Conservation (phyloP, 2,329 filamentous ascomycete genomes). For the Colletotrichum tropicicola region DNA sequence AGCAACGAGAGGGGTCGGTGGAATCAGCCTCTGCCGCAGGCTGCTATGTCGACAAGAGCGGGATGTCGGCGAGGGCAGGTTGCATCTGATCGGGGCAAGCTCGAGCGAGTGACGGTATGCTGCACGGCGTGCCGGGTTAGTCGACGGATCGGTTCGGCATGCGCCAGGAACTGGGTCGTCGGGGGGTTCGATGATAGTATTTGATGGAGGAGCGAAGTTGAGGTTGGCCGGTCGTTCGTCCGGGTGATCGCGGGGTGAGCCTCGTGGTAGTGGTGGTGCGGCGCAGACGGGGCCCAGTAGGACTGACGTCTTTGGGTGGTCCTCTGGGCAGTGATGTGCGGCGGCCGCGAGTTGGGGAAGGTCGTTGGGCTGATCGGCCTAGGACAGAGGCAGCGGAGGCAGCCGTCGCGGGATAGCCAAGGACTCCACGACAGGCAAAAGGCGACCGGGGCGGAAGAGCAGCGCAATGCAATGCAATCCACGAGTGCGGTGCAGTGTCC, state of each 20-base stretch:
- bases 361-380: constrained; percentile 12
- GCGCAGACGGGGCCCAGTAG: constrained; percentile 16
- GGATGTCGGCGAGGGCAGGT: not conserved
- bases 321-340: constrained; percentile 18
- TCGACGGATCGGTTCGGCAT: not conserved
- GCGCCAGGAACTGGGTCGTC: not conserved
- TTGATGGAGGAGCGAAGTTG: constrained; percentile 3
- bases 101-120: constrained; percentile 3
- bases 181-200: not conserved
- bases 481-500: not conserved
- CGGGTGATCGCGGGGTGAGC: constrained; percentile 21
- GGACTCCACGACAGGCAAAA: not conserved
- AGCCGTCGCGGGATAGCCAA: constrained; percentile 5
- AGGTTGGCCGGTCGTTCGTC: constrained; percentile 14
- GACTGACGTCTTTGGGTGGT: constrained; percentile 23
- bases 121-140: not conserved
- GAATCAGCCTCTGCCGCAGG: constrained; percentile 8
- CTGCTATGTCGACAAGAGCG: constrained; percentile 21
- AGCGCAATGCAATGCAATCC: not conserved
- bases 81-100: constrained; percentile 22
- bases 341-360: constrained; percentile 7
- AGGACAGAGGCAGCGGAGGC: constrained; percentile 8
- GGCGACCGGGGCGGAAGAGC: not conserved
- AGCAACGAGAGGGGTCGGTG: not conserved
- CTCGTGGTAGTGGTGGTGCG: constrained; percentile 14